Evolutionary conservation across 2,329 filamentous ascomycete genomes (phyloP), one percentile per base, ranked within the genome.

Genomic region (Pseudohalonectria lignicola): DNA sequence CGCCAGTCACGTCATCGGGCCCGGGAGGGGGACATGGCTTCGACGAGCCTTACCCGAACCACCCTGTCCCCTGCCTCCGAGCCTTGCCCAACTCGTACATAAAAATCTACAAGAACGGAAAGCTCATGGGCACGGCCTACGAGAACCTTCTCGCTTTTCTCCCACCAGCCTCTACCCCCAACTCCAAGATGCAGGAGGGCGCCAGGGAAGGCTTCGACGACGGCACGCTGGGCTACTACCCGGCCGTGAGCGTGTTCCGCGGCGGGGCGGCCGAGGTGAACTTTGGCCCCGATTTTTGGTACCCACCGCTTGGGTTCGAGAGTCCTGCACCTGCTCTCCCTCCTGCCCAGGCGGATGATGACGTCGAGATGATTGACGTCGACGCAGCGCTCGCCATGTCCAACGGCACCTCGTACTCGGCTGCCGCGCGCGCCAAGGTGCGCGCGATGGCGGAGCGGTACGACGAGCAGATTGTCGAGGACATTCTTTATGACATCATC

Each of bases 241-340:
- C 92, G 2, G 86, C 88, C 17, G 78, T 98, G 16, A 92, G 87
- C 49, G 83, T 92, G 17, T 96, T 95, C 62, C 79, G 84, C 32
- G 90, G 88, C 37, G 92, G 90, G 18, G 83, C 88, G 2, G 88
- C 84, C 13, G 85, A 96, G 57, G 81, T 90, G 50, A 95, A 95
- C 59, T 95, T 98, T 54, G 90, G 92, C 1, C 87, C 86, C 0
- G 71, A 92, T 23, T 96, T 94, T 64, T 95, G 88, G 87, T 83
- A 69, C 53, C 86, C 87, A 13, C 88, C 88, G 1, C 70, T 76
- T 3, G 74, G 69, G 16, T 66, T 69, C 35, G 62, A 60, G 23
- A 19, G 15, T 2, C 29, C 20, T 12, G 31, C 18, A 11, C 16
- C 26, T 5, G 55, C 61, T n/a, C 56, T 57, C 32, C 57, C n/a